Conservation (phyloP, 2,329 filamentous ascomycete genomes). For the Aspergillus japonicus region DNA sequence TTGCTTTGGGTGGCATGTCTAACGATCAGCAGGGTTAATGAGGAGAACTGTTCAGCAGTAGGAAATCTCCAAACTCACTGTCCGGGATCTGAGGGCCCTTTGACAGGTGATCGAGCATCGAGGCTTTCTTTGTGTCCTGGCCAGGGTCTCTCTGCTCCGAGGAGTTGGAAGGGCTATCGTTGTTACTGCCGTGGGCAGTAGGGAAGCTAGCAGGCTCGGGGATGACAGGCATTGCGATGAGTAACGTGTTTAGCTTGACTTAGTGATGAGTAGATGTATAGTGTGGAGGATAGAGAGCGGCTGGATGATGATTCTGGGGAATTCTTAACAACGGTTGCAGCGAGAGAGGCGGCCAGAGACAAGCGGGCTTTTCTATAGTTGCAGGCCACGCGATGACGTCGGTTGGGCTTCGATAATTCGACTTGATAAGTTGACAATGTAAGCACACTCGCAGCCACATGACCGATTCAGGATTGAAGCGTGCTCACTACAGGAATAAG, state of each 20-base stretch:
- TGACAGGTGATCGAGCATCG: conserved; percentile 34
- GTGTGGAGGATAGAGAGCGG: background rate
- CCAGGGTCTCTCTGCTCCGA: conserved; percentile 19
- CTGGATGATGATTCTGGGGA: background rate
- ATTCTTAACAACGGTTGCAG: background rate
- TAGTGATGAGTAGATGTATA: background rate
- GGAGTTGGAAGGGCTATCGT: conserved; percentile 19
- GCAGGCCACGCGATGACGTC: conserved; percentile 8
- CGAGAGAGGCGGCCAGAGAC: background rate
- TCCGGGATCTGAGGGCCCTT: conserved; percentile 50
- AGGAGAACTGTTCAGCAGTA: background rate
- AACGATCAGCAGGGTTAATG: background rate
- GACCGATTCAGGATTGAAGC: background rate
- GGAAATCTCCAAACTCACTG: conserved; percentile 23
- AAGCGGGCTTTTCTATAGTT: conserved; percentile 2
- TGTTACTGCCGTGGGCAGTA: conserved; percentile 18
- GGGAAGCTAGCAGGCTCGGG: conserved; percentile 26
- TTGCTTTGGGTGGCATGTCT: conserved; percentile 45
- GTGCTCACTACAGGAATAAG: background rate
- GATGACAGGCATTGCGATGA: conserved; percentile 30
- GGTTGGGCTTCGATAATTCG: background rate
- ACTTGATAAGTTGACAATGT: background rate
- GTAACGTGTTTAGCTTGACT: background rate
- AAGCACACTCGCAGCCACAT: background rate
- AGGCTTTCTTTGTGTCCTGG: conserved; percentile 39